Evolutionary conservation across 2,329 filamentous ascomycete species (phyloP).

Genomic region (Botryosphaeria dothidea): DNA sequence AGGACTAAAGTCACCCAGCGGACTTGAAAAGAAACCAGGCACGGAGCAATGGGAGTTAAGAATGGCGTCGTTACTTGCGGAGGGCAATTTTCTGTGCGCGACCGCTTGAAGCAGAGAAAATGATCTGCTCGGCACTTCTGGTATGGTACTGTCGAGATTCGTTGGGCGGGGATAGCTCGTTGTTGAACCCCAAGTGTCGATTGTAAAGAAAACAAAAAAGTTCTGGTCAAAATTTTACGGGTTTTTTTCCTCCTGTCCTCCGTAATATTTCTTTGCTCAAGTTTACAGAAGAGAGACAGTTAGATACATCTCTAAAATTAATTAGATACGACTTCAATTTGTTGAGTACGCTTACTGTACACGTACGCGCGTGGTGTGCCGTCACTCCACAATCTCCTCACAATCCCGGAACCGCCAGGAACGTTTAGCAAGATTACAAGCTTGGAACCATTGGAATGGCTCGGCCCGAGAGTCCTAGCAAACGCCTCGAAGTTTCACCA

Average conservation of each 20-base stretch:
- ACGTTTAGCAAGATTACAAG: not conserved
- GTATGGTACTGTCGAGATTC: not conserved
- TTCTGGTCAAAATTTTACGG: not conserved
- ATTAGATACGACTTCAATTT: not conserved
- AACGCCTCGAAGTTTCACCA: not conserved
- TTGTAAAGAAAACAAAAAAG: too few species aligned
- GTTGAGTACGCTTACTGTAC: not conserved
- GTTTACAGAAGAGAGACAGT: not conserved
- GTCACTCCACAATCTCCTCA: conserved; percentile 14
- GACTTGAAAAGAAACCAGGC: not conserved
- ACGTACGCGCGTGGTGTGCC: not conserved
- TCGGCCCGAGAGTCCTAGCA: not conserved
- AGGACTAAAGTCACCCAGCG: conserved; percentile 58
- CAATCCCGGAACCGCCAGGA: not conserved
- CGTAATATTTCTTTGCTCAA: not conserved
- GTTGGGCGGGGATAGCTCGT: too few species aligned
- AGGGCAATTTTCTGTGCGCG: not conserved
- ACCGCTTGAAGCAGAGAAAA: not conserved
- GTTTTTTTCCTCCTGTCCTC: not conserved
- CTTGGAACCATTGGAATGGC: not conserved
- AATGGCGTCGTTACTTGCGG: not conserved
- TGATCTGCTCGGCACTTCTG: not conserved
- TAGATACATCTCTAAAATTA: not conserved
- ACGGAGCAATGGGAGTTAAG: not conserved
- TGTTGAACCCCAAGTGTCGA: too few species aligned